Percentiles rank a stretch among this genome's conserved stretches.
Evolutionary conservation across 148 eudicot genomes (phyloP).

Genomic region (Rhododendron mucronatum): DNA sequence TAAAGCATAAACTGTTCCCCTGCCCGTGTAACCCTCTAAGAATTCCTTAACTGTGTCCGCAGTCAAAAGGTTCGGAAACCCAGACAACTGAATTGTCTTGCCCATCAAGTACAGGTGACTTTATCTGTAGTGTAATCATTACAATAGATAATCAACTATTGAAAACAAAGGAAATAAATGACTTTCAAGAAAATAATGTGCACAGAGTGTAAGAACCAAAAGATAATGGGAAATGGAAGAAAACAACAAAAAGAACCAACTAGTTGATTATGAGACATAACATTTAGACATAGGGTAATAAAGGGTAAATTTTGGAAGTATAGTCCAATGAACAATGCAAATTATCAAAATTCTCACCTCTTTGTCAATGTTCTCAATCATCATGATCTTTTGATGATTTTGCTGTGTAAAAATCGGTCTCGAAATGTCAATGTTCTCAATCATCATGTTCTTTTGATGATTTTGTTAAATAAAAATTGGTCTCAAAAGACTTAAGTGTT

Average conservation of each 20-base stretch:
- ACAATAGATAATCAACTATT: neutral
- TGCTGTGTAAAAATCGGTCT: too few species aligned
- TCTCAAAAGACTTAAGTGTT: neutral
- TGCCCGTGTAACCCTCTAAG: conserved; percentile 30
- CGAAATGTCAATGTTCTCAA: neutral
- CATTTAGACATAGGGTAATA: neutral
- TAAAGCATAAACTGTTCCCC: conserved; percentile 37
- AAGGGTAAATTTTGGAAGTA: neutral
- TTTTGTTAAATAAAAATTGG: neutral
- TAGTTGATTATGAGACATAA: neutral
- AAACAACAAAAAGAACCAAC: neutral
- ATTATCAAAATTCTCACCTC: neutral
- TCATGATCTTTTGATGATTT: neutral
- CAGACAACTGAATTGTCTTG: conserved; percentile 29
- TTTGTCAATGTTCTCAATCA: neutral
- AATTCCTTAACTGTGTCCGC: conserved; percentile 25
- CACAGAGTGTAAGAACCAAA: neutral
- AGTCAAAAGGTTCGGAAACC: conserved; percentile 28
- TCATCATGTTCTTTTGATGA: neutral
- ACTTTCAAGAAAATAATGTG: neutral
- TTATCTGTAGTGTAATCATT: neutral
- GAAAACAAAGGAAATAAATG: neutral
- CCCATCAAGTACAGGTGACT: conserved; percentile 18
- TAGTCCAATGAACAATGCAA: neutral
- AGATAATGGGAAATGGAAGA: neutral